A percentile compares a stretch with the other conserved stretches of the same genome.
These are phyloP conservation scores for Penicillium sp. DNA, from an alignment of 2,329 filamentous ascomycete species.

Conservation along the genomic window DNA sequence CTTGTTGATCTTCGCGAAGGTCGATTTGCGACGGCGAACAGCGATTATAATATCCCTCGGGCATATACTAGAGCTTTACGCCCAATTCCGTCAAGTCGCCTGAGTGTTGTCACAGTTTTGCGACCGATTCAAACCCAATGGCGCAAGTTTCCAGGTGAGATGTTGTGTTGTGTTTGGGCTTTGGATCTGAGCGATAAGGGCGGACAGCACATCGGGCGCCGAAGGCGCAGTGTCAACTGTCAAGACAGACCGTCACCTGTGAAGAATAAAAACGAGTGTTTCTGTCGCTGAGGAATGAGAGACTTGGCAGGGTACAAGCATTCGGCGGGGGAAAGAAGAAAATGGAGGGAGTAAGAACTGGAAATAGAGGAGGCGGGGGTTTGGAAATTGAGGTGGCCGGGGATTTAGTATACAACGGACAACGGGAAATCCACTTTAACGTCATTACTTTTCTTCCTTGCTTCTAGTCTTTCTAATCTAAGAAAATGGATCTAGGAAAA, in stretches of 20 bases:
- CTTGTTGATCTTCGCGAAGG: not conserved
- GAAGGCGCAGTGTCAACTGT: conserved; percentile 6
- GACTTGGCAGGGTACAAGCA: not conserved
- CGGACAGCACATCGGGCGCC: conserved; percentile 28
- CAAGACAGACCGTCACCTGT: not conserved
- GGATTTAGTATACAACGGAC: conserved; percentile 14
- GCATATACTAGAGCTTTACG: not conserved
- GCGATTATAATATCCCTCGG: not conserved
- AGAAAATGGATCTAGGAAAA: not conserved
- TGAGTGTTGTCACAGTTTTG: not conserved
- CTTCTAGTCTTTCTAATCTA: not conserved
- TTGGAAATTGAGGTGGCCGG: conserved; percentile 31
- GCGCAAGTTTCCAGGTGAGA: not conserved
- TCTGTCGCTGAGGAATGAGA: not conserved
- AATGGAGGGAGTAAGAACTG: conserved; percentile 2
- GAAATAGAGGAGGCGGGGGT: conserved; percentile 12
- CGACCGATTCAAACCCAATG: not conserved
- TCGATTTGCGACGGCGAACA: not conserved
- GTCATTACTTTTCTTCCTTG: not conserved
- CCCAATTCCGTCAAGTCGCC: not conserved
- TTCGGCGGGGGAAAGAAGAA: not conserved
- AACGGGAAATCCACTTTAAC: not conserved
- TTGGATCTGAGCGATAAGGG: conserved; percentile 8
- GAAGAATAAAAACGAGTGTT: not conserved
- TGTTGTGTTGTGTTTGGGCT: conserved; percentile 1